Evolutionary conservation across 2,329 filamentous ascomycete species (phyloP).

Genomic region (Clonostachys chloroleuca): DNA sequence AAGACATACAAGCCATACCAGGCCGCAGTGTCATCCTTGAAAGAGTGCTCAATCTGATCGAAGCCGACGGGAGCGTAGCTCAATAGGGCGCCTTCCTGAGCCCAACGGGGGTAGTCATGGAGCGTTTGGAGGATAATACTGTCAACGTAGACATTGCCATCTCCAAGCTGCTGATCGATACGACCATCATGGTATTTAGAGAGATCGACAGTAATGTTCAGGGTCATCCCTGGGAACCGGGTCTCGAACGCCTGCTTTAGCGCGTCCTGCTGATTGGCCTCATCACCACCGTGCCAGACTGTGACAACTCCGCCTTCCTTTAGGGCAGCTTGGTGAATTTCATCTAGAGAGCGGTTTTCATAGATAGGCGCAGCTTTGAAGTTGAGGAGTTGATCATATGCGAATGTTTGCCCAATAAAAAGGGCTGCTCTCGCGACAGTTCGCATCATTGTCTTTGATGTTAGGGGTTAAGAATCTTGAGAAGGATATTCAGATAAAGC

Average conservation of each 20-base stretch:
- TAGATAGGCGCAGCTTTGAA: slow-evolving; percentile 11
- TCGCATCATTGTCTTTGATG: too few relatives aligned
- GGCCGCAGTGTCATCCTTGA: slow-evolving; percentile 34
- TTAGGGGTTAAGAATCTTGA: too few relatives aligned
- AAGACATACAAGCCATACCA: slow-evolving; percentile 35
- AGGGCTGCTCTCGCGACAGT: too few relatives aligned
- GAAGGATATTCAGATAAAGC: too few relatives aligned
- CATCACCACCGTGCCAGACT: slow-evolving; percentile 44
- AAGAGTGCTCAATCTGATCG: slow-evolving; percentile 30
- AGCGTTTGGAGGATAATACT: slow-evolving; percentile 43
- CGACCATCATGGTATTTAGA: slow-evolving; percentile 49
- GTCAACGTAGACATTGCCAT: slow-evolving; percentile 33
- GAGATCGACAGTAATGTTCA: slow-evolving; percentile 49
- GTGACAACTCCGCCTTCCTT: slow-evolving; percentile 39
- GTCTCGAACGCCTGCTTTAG: slow-evolving; percentile 37
- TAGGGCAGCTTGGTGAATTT: slow-evolving; percentile 86
- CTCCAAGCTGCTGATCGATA: slow-evolving; percentile 38
- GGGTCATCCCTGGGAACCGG: slow-evolving; percentile 41
- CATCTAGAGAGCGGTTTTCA: slow-evolving; percentile 41
- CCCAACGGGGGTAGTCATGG: slow-evolving; percentile 48
- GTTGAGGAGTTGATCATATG: slow-evolving; percentile 12
- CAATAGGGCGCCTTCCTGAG: slow-evolving; percentile 36
- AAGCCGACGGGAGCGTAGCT: slow-evolving; percentile 44
- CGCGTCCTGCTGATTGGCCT: slow-evolving; percentile 26
- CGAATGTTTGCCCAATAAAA: too few relatives aligned